A percentile compares a stretch with the other conserved stretches of the same genome.
These are phyloP conservation scores for Pilobolus umbonatus DNA, from an alignment of 192 early-diverging fungal genomes.

Conservation along the genomic window DNA sequence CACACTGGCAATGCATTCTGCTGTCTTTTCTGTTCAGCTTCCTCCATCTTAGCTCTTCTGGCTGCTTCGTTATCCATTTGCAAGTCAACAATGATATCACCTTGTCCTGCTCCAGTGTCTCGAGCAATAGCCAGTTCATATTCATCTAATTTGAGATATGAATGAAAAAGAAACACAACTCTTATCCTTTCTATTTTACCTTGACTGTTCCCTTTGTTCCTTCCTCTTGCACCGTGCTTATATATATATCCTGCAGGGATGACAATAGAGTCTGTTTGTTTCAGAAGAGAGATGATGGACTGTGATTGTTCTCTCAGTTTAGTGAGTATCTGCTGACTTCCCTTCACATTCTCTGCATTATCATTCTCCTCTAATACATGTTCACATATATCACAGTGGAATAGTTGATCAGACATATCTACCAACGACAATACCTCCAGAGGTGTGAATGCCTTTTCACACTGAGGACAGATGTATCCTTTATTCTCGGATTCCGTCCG, in stretches of 20 bases:
- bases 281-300: slow-evolving; percentile 68
- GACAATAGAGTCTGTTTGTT: slow-evolving; percentile 62
- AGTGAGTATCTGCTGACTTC: slow-evolving; percentile 50
- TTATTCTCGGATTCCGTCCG: slow-evolving; percentile 65
- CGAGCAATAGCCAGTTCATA: slow-evolving; percentile 61
- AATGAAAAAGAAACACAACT: too few species aligned
- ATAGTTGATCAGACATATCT: slow-evolving; percentile 38
- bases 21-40: slow-evolving; percentile 60
- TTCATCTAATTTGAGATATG: slow-evolving; percentile 30
- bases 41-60: slow-evolving; percentile 55
- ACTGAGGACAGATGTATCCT: slow-evolving; percentile 62
- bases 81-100: slow-evolving; percentile 69
- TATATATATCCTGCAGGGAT: slow-evolving; percentile 50
- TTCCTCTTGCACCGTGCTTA: slow-evolving; percentile 42
- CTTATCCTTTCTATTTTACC: slow-evolving; percentile 12
- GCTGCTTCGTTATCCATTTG: slow-evolving; percentile 67
- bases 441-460: slow-evolving; percentile 52
- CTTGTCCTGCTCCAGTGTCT: slow-evolving; percentile 56
- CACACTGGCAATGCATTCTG: slow-evolving; percentile 77
- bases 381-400: slow-evolving; percentile 60
- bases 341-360: slow-evolving; percentile 52
- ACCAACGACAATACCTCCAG: slow-evolving; percentile 56
- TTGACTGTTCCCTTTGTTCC: slow-evolving; percentile 34
- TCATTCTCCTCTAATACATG: slow-evolving; percentile 56
- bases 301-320: slow-evolving; percentile 67